phyloP scores from a whole-genome alignment of 352 stramenopile species.

The Phytophthora podocarpi region DNA sequence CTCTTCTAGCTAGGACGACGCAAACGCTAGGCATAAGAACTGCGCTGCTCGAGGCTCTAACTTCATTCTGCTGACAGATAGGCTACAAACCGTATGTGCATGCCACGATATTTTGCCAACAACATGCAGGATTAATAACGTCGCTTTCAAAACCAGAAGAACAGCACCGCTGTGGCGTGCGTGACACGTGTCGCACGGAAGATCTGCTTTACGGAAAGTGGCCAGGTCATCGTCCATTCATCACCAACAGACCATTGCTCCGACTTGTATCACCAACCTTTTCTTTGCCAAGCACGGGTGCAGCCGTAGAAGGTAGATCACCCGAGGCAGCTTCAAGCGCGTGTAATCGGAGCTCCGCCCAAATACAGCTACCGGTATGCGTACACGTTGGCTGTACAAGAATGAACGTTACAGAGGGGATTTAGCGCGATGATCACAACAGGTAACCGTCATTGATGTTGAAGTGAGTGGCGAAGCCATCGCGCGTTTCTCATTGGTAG shows the following conservation, averaged over 20 bases:
- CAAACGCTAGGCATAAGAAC: too few relatives aligned
- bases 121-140: slow-evolving; percentile 4
- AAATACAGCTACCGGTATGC: slow-evolving; percentile 6
- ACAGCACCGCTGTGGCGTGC: slow-evolving; percentile 6
- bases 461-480: slow-evolving; percentile 29
- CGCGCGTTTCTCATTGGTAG: slow-evolving; percentile 11
- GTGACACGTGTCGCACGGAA: slow-evolving; percentile 24
- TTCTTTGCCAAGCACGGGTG: too few relatives aligned
- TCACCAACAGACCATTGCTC: neutral
- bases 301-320: too few relatives aligned
- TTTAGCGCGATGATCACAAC: neutral
- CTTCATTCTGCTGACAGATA: too few relatives aligned
- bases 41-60: too few relatives aligned
- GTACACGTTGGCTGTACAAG: neutral
- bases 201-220: neutral
- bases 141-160: too few relatives aligned
- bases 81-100: too few relatives aligned
- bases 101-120: too few relatives aligned
- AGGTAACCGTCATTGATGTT: slow-evolving; percentile 21
- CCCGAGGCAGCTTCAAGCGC: neutral
- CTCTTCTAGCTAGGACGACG: too few relatives aligned
- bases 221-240: slow-evolving; percentile 2
- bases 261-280: too few relatives aligned
- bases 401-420: neutral
- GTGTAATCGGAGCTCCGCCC: neutral